Percentiles rank a stretch among this genome's conserved stretches.
Evolutionary conservation across 2,329 filamentous ascomycete species (phyloP).

Genomic region (Byssothecium circinans): DNA sequence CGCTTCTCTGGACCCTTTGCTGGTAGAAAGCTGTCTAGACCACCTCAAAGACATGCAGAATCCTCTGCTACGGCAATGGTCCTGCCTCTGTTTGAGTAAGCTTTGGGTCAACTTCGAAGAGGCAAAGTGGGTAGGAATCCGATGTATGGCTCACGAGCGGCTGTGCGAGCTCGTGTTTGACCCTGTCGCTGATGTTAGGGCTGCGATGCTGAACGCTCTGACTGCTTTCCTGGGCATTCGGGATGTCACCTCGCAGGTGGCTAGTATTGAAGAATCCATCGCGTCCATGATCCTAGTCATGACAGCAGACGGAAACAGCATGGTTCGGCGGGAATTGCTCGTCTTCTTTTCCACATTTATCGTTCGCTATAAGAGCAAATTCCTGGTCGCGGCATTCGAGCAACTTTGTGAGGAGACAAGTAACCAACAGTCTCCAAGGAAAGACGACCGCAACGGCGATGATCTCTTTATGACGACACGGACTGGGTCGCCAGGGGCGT

Average conservation of each 20-base stretch:
- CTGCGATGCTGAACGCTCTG: slow-evolving; percentile 89
- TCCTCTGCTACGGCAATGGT: slow-evolving; percentile 89
- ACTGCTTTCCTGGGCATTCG: slow-evolving; percentile 93
- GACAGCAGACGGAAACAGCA: slow-evolving; percentile 89
- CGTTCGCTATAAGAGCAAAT: slow-evolving; percentile 86
- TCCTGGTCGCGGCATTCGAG: slow-evolving; percentile 88
- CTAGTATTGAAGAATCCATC: slow-evolving; percentile 85
- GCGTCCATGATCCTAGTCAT: slow-evolving; percentile 88
- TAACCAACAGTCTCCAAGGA: slow-evolving; percentile 13
- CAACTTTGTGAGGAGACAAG: slow-evolving; percentile 78
- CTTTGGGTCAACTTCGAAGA: slow-evolving; percentile 89
- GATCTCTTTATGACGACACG: slow-evolving; percentile 35
- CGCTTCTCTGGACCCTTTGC: slow-evolving; percentile 85
- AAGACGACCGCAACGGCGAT: slow-evolving; percentile 31
- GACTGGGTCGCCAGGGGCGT: slow-evolving; percentile 12
- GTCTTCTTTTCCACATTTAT: slow-evolving; percentile 94
- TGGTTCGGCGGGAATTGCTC: slow-evolving; percentile 90
- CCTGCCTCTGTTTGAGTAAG: slow-evolving; percentile 91
- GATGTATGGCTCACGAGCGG: slow-evolving; percentile 79
- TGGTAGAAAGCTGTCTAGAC: slow-evolving; percentile 83
- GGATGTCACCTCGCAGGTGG: slow-evolving; percentile 87
- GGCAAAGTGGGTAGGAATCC: slow-evolving; percentile 94
- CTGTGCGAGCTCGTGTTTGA: slow-evolving; percentile 81
- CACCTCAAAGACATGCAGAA: slow-evolving; percentile 87
- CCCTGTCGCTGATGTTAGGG: slow-evolving; percentile 86